These are phyloP conservation scores for Wickerhamomyces chaumierensis DNA, from an alignment of 805 yeast species.

Conservation along the genomic window DNA sequence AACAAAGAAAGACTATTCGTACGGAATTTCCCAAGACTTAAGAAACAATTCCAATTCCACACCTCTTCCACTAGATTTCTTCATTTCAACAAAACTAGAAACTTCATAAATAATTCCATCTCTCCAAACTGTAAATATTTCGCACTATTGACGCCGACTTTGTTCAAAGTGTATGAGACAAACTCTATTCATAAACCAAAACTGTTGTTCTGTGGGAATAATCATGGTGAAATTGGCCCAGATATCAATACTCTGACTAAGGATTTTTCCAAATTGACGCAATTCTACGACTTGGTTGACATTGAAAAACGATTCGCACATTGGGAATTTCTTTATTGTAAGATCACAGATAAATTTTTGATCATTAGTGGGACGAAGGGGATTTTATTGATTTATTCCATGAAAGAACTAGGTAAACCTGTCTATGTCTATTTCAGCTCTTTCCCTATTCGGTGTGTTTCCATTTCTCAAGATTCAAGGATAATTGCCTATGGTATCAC, in stretches of 20 bases:
- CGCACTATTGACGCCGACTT: constrained; percentile 52
- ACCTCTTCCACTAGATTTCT: constrained; percentile 40
- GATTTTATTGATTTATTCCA: constrained; percentile 51
- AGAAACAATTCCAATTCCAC: constrained; percentile 44
- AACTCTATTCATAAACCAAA: constrained; percentile 38
- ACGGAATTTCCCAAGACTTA: constrained; percentile 73
- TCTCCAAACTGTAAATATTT: constrained; percentile 56
- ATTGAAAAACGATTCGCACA: constrained; percentile 22
- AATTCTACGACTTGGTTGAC: constrained; percentile 3
- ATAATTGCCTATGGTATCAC: constrained; percentile 74
- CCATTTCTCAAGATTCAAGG: constrained; percentile 52
- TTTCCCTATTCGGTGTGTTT: constrained; percentile 72
- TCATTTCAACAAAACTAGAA: constrained; percentile 39
- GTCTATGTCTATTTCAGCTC: constrained; percentile 58
- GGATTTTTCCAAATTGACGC: constrained; percentile 11
- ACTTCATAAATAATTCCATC: constrained; percentile 9
- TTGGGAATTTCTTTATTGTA: constrained; percentile 55
- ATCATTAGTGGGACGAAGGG: constrained; percentile 68
- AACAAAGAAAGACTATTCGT: constrained; percentile 57
- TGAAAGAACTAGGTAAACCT: constrained; percentile 44
- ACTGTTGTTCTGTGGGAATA: constrained; percentile 56
- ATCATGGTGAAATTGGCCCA: constrained; percentile 57
- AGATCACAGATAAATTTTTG: constrained; percentile 43
- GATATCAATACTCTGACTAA: constrained; percentile 28
- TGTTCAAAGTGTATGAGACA: constrained; percentile 66